A percentile compares a stretch with the other conserved stretches of the same genome.
These are phyloP conservation scores for Phytopythium litorale DNA, from an alignment of 352 stramenopile species.

Conservation along the genomic window DNA sequence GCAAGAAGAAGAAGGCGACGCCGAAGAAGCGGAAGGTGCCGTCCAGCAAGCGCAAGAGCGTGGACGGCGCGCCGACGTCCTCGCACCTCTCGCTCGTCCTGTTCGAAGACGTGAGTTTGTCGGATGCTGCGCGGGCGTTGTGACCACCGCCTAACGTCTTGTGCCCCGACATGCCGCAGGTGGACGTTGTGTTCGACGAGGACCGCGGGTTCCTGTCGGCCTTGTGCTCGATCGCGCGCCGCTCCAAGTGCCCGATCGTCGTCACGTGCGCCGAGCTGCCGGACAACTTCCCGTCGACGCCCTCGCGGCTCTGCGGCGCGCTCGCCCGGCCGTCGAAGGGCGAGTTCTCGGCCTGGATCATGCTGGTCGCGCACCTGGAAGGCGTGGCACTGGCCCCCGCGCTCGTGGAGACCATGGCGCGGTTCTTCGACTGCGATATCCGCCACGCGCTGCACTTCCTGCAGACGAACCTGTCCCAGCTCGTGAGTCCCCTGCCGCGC, in stretches of 20 bases:
- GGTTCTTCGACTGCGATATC: conserved; percentile 64
- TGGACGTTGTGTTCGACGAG: conserved; percentile 77
- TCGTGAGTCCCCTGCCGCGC: conserved; percentile 8
- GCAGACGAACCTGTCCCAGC: conserved; percentile 34
- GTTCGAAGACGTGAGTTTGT: conserved; percentile 61
- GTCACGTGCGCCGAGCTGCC: conserved; percentile 63
- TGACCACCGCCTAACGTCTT: neutral
- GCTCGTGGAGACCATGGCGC: conserved; percentile 37
- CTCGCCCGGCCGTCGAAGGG: conserved; percentile 37
- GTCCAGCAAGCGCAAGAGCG: conserved; percentile 25
- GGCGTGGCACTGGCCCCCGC: conserved; percentile 28
- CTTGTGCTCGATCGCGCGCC: conserved; percentile 72
- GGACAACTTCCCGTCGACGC: conserved; percentile 49
- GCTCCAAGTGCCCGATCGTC: conserved; percentile 78
- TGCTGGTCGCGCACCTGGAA: conserved; percentile 58
- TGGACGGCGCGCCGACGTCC: conserved; percentile 19
- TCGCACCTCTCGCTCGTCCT: conserved; percentile 76
- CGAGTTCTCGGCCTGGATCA: conserved; percentile 69
- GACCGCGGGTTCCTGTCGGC: conserved; percentile 76
- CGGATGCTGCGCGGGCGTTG: neutral
- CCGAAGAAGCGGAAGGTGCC: conserved; percentile 39
- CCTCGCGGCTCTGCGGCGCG: conserved; percentile 33
- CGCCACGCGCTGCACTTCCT: conserved; percentile 70
- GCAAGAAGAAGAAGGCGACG: conserved; percentile 29
- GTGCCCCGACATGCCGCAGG: conserved; percentile 11